Evolutionary conservation across 2,329 filamentous ascomycete genomes (phyloP), one percentile per base, ranked within the genome.

Genomic region (Monosporascus ibericus): DNA sequence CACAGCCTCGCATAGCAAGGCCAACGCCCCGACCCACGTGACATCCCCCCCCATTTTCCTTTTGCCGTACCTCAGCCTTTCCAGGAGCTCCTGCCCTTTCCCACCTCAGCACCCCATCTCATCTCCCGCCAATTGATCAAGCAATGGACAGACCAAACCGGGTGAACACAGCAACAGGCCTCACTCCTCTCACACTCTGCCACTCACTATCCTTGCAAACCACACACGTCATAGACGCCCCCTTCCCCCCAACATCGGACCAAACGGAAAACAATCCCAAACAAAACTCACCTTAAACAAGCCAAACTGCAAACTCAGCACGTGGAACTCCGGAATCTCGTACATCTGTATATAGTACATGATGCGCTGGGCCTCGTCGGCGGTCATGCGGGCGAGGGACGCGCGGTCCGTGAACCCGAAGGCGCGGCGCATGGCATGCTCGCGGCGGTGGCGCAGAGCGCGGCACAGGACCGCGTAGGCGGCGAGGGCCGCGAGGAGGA

Each of bases 361-460:
- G 44, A 68, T 62, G 36, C 59, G 48, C 54, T 68, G 66, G 8
- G 66, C 66, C 48, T 68, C 60, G 24, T 61, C 58, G 38, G 55
- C 58, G 5, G 66, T 68, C 65, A 68, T 68, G 42, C 54, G 52
- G 34, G 60, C 55, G 40, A 68, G 59, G 44, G 60, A 57, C 18
- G 59, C 60, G 25, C 64, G 60, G 30, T 55, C 56, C 8, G 58
- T 57, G 49, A 59, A 68, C 1, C 63, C 64, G 27, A 64, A 55
- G 9, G 46, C 48, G 20, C 49, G 52, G 20, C 61, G 61, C 50
- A 66, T 51, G 15, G 50, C 54, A 40, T 55, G 54, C 55, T 65
- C 64, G 14, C 61, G 59, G 39, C 61, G 63, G 55, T 58, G 64
- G 18, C 66, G 64, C 5, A 68, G 57, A 1, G 52, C 51, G 17